Base-by-base conservation (phyloP, 129 eudicot species). In the Chrysanthemum seticuspe region DNA sequence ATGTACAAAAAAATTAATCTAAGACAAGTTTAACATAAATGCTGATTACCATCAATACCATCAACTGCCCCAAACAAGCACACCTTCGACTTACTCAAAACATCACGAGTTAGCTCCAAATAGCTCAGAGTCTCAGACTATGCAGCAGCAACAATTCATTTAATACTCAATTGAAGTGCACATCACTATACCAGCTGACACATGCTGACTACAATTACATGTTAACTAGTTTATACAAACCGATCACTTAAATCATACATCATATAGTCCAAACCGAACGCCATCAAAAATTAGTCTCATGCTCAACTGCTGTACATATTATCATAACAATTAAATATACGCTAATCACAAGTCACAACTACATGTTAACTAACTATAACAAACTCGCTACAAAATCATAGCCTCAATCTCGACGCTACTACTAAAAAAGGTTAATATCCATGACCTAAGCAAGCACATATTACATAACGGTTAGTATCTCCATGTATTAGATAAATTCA, bases 1-100 rank as follows among this genome's bases (percentile, higher is more conserved):
- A 45, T 45, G 51, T 18, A 65, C 47, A 76, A 29, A 23, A 23
- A 15, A 61, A 13, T 34, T 59, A 76, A 68, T 51, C 62, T 31
- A 76, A 13, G 10, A 76, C 68, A 15, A 59, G 27, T 40, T 68
- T 45, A 65, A 67, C 34, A 29, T 29, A 29, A 29, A 29, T 29
- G 34, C 34, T 29, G 34, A 29, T 29, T 29, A 29, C 34, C 34
- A 29, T 29, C 34, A 29, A 29, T 29, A 29, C 34, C 34, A 29
- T 29, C 34, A 29, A 29, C 34, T 29, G 34, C 34, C 34, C 59
- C 14, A 59, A 34, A 34, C n/a, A 49, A 50, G 19, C 62, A 62
- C 47, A 63, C 15, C 45, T 40, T 40, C 45, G 45, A 7, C 9
- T 40, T 40, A 6, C 45, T 40, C 8, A 40, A 40, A 40, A 40